Percentiles rank a stretch among this genome's conserved stretches.
Evolutionary conservation across 768 basidiomycete species (phyloP).

Genomic region (Tephrocybe sp.): DNA sequence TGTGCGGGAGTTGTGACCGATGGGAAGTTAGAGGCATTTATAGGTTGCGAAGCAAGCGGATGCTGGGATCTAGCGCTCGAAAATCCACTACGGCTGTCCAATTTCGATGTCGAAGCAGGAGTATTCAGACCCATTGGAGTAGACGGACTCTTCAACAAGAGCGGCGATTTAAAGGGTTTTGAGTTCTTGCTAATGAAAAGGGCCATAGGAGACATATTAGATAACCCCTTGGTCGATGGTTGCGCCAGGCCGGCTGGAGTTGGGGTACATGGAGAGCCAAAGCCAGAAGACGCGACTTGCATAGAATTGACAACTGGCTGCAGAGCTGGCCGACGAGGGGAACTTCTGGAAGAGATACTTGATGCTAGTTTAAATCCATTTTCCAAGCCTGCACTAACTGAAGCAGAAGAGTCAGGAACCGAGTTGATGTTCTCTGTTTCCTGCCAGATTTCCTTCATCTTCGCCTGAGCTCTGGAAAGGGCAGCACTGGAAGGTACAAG

Average conservation of each 20-base stretch:
- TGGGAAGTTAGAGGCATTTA: slow-evolving; percentile 13
- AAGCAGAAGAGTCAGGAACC: slow-evolving; percentile 4
- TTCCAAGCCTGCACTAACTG: slow-evolving; percentile 17
- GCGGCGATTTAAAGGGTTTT: slow-evolving; percentile 48
- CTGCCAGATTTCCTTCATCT: slow-evolving; percentile 45
- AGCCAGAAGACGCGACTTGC: slow-evolving; percentile 20
- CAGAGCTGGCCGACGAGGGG: slow-evolving; percentile 32
- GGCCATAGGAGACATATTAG: slow-evolving; percentile 6
- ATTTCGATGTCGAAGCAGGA: slow-evolving; percentile 30
- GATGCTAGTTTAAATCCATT: slow-evolving; percentile 27
- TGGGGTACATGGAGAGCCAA: slow-evolving; percentile 38
- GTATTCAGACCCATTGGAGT: neutral
- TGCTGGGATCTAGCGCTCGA: slow-evolving; percentile 31
- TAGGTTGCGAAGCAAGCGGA: slow-evolving; percentile 28
- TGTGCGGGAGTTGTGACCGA: slow-evolving; percentile 12
- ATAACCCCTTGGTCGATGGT: slow-evolving; percentile 12
- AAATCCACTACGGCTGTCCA: slow-evolving; percentile 13
- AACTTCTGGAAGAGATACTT: slow-evolving; percentile 13
- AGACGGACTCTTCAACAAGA: slow-evolving; percentile 23
- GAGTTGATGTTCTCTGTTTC: slow-evolving; percentile 26
- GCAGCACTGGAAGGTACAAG: slow-evolving; percentile 53
- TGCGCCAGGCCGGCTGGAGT: slow-evolving; percentile 29
- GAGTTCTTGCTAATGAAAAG: slow-evolving; percentile 18
- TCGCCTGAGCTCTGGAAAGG: slow-evolving; percentile 51
- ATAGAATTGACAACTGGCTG: slow-evolving; percentile 33